phyloP scores from a whole-genome alignment of 2,329 filamentous ascomycete species.

The Monilinia vaccinii-corymbosi region DNA sequence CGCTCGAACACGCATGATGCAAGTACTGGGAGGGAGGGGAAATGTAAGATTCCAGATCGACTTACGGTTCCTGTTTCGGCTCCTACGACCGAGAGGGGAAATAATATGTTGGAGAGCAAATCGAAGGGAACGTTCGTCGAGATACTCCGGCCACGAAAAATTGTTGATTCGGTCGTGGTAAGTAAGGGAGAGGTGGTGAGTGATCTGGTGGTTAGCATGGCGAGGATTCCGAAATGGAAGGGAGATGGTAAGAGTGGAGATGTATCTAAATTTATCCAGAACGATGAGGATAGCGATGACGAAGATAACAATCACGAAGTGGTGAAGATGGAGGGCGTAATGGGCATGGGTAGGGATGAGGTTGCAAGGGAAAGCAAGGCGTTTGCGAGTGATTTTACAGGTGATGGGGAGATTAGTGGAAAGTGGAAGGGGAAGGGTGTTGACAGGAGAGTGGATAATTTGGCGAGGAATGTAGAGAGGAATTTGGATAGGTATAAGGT shows the following conservation, averaged over 20 bases:
- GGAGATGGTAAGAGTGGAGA: no score
- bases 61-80: neutral
- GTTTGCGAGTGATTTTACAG: neutral
- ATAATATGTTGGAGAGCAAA: neutral
- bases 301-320: neutral
- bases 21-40: neutral
- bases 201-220: neutral
- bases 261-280: neutral
- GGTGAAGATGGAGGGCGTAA: neutral
- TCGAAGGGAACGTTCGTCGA: neutral
- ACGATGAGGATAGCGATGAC: neutral
- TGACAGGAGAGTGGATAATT: neutral
- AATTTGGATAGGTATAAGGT: neutral
- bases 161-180: neutral
- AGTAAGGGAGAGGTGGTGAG: neutral
- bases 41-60: neutral
- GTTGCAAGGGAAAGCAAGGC: neutral
- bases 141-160: neutral
- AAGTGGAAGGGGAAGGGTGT: slow-evolving; percentile 1
- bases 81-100: neutral
- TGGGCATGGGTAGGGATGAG: neutral
- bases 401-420: neutral
- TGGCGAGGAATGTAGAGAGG: no score
- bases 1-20: neutral
- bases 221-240: neutral